phyloP scores from a whole-genome alignment of 2,329 filamentous ascomycete species.

The Helotiales sp. region DNA sequence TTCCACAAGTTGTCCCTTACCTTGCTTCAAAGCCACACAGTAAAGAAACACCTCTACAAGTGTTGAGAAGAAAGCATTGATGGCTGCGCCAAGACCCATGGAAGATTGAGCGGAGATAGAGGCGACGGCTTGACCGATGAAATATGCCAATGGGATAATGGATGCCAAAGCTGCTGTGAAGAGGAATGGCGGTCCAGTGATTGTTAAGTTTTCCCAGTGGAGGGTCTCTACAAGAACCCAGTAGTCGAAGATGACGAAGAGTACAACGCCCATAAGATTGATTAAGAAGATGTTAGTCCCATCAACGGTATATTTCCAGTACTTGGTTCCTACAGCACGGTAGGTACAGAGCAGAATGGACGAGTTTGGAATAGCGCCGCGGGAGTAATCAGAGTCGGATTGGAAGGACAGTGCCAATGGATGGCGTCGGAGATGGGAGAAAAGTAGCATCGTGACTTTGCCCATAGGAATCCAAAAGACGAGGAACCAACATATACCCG shows the following conservation, averaged over 20 bases:
- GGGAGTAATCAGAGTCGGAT: slow-evolving; percentile 77
- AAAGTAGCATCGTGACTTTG: slow-evolving; percentile 86
- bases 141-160: slow-evolving; percentile 96
- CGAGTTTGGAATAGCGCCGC: slow-evolving; percentile 72
- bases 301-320: slow-evolving; percentile 99
- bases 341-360: slow-evolving; percentile 97
- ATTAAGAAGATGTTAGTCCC: slow-evolving; percentile 99
- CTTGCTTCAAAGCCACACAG: slow-evolving; percentile 89
- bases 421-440: slow-evolving; percentile 90
- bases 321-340: slow-evolving; percentile 88
- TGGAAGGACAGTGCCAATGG: slow-evolving; percentile 93
- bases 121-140: slow-evolving; percentile 96
- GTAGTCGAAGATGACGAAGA: slow-evolving; percentile 95
- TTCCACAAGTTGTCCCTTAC: slow-evolving; percentile 91
- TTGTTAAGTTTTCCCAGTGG: slow-evolving; percentile 66
- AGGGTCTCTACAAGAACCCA: slow-evolving; percentile 73
- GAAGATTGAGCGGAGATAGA: slow-evolving; percentile 98
- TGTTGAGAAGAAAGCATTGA: slow-evolving; percentile 98
- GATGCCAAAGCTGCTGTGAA: slow-evolving; percentile 85
- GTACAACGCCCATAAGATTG: slow-evolving; percentile 91
- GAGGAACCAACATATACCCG: slow-evolving; percentile 89
- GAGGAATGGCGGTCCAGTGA: slow-evolving; percentile 84
- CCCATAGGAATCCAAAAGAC: slow-evolving; percentile 99
- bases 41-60: slow-evolving; percentile 98
- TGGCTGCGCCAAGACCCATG: slow-evolving; percentile 95